Evolutionary conservation across 345 rosid species (phyloP).

Genomic region (Lagerstroemia speciosa): DNA sequence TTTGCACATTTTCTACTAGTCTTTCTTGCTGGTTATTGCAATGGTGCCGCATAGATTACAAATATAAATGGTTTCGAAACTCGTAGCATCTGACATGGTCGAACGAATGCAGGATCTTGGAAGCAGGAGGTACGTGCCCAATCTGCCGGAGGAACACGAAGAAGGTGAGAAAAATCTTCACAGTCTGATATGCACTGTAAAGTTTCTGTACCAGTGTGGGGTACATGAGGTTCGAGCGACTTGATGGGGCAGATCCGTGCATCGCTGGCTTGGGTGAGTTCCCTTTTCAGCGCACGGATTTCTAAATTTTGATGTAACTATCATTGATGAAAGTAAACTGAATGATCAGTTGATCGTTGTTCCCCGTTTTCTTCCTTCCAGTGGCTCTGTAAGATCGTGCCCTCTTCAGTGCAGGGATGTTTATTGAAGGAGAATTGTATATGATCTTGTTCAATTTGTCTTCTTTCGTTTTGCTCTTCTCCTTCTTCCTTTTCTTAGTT

Average conservation of each 20-base stretch:
- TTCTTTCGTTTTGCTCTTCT: no score
- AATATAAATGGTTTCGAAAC: background rate
- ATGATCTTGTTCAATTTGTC: background rate
- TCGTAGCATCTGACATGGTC: background rate
- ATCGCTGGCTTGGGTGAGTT: background rate
- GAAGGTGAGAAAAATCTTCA: conserved; percentile 85
- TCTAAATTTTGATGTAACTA: background rate
- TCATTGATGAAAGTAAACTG: background rate
- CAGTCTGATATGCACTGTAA: conserved; percentile 21
- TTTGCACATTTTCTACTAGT: no score
- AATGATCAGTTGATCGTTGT: background rate
- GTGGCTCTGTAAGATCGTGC: background rate
- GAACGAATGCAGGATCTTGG: conserved; percentile 64
- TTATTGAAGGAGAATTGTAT: background rate
- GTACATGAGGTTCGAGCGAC: background rate
- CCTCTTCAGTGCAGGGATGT: background rate
- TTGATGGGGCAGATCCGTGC: background rate
- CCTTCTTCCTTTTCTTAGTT: no score
- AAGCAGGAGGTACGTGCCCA: conserved; percentile 71
- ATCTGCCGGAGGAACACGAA: conserved; percentile 74
- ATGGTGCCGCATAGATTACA: no score
- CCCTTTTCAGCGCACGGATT: background rate
- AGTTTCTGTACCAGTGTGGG: background rate
- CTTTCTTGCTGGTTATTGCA: no score
- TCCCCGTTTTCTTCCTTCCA: background rate